phyloP scores from a whole-genome alignment of 2,329 filamentous ascomycete genomes.

The Bipolaris victoriae region DNA sequence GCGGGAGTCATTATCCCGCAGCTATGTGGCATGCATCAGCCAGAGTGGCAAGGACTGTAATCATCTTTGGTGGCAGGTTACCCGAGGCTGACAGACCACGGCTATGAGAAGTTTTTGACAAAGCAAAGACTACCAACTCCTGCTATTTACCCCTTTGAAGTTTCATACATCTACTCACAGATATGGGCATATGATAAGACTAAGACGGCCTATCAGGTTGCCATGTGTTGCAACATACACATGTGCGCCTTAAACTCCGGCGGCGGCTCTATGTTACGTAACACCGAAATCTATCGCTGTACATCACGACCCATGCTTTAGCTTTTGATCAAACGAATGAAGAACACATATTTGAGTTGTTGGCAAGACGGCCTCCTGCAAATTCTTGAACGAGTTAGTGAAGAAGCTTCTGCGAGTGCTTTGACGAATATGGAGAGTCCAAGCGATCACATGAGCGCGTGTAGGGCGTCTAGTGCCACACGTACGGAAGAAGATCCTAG shows the following conservation, averaged over 20 bases:
- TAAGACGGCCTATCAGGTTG: neutral
- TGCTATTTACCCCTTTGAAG: neutral
- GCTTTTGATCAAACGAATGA: neutral
- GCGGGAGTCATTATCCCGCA: neutral
- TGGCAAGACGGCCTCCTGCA: neutral
- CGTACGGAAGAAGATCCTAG: conserved; percentile 3
- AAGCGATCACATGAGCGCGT: conserved; percentile 19
- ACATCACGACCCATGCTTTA: neutral
- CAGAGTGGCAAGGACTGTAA: neutral
- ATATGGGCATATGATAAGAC: neutral
- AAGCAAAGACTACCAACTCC: too few relatives aligned
- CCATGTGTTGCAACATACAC: neutral
- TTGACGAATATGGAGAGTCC: conserved; percentile 5
- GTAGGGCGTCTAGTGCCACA: conserved; percentile 19
- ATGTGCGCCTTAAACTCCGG: neutral
- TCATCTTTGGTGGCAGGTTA: neutral
- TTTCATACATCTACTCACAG: neutral
- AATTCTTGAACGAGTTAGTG: neutral
- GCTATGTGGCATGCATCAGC: neutral
- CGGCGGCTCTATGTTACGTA: conserved; percentile 2
- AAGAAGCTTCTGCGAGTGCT: neutral
- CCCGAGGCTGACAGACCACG: neutral
- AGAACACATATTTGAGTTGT: neutral
- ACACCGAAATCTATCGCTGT: neutral
- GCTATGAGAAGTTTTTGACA: neutral